phyloP scores from a whole-genome alignment of 1,284 basidiomycete species.

The Ceratobasidium sp. region DNA sequence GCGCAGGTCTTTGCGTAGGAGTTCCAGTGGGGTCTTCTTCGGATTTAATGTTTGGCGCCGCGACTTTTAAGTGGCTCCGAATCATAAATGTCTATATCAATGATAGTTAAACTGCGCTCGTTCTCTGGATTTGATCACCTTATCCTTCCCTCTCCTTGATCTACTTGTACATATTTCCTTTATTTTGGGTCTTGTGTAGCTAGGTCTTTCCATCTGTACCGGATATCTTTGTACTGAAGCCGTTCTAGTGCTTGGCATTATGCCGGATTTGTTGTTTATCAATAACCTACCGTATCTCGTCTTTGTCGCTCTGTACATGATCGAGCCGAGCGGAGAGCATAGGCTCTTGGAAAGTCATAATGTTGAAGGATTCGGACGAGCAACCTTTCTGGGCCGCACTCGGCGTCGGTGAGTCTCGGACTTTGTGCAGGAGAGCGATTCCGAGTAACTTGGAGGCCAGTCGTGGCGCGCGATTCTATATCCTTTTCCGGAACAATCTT shows the following conservation, averaged over 20 bases:
- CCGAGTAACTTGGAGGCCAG: neutral
- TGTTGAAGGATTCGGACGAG: constrained; percentile 16
- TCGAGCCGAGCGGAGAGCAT: constrained; percentile 35
- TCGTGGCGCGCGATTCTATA: constrained; percentile 32
- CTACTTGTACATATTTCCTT: constrained; percentile 10
- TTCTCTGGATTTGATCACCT: neutral
- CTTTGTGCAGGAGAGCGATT: neutral
- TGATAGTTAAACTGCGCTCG: neutral
- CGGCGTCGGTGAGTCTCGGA: constrained; percentile 15
- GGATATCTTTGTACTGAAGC: constrained; percentile 11
- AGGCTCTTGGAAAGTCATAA: constrained; percentile 31
- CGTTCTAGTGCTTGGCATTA: neutral
- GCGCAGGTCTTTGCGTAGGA: no score
- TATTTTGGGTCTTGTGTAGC: neutral
- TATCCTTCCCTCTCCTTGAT: neutral
- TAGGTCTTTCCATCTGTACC: neutral
- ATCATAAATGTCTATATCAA: neutral
- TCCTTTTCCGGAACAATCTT: constrained; percentile 40
- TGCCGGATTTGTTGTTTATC: constrained; percentile 44
- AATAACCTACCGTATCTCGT: constrained; percentile 40
- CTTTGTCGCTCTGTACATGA: constrained; percentile 33
- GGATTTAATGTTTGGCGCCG: neutral
- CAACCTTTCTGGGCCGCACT: constrained; percentile 22
- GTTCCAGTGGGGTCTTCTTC: neutral
- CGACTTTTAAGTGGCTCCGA: constrained; percentile 1